Percentiles rank a stretch among this genome's conserved stretches.
These are phyloP conservation scores for Debaryomyces hansenii DNA, from an alignment of 805 yeast genomes.

Conservation along the genomic window DNA sequence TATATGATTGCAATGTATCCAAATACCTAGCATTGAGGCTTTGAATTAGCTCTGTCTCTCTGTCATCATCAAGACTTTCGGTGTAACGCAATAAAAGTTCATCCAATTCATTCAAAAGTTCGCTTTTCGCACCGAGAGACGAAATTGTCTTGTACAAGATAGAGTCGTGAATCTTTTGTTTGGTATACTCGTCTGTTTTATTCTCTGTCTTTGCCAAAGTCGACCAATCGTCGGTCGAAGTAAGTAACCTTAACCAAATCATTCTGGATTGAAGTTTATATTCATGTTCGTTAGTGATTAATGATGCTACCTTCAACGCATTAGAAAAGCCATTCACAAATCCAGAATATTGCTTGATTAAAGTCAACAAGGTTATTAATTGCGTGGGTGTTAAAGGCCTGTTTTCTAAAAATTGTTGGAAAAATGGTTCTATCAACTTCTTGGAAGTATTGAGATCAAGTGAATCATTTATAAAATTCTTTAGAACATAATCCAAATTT, in stretches of 20 bases:
- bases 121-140: slow-evolving; percentile 19
- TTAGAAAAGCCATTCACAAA: slow-evolving; percentile 24
- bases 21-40: slow-evolving; percentile 1
- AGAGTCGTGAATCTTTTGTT: slow-evolving; percentile 40
- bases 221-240: slow-evolving; percentile 52
- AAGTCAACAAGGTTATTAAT: slow-evolving; percentile 52
- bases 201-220: slow-evolving; percentile 33
- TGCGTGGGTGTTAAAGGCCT: slow-evolving; percentile 43
- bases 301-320: slow-evolving; percentile 54
- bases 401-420: slow-evolving; percentile 31
- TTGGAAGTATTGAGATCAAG: slow-evolving; percentile 10
- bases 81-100: slow-evolving; percentile 10
- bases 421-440: slow-evolving; percentile 20
- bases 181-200: slow-evolving; percentile 42
- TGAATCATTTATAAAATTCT: slow-evolving; percentile 15
- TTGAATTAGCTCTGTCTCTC: background rate
- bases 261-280: slow-evolving; percentile 20
- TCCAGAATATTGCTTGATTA: slow-evolving; percentile 33
- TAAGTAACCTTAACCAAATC: slow-evolving; percentile 62
- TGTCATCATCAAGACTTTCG: background rate
- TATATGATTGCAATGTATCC: slow-evolving; percentile 1
- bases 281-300: slow-evolving; percentile 26
- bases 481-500: slow-evolving; percentile 13
- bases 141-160: slow-evolving; percentile 44
- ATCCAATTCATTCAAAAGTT: slow-evolving; percentile 12